A percentile compares a stretch with the other conserved stretches of the same genome.
Evolutionary conservation across 345 rosid genomes (phyloP).

Genomic region (Gossypium australe): DNA sequence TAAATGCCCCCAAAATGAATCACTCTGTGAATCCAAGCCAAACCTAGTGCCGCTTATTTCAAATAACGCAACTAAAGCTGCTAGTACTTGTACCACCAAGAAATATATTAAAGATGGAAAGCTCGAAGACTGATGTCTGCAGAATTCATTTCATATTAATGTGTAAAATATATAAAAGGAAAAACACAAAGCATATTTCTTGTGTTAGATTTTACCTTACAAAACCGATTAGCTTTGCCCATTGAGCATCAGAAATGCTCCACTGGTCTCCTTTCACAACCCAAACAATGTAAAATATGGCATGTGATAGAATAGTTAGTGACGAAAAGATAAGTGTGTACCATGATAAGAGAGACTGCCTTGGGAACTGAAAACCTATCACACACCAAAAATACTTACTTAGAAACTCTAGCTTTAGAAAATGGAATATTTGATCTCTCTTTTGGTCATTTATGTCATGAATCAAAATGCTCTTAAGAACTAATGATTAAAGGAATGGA

Average conservation of each 20-base stretch:
- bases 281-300: conserved; percentile 34
- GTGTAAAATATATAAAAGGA: not conserved
- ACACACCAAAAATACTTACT: not conserved
- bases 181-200: conserved; percentile 1
- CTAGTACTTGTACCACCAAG: conserved; percentile 27
- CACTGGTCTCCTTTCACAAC: conserved; percentile 37
- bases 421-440: not conserved
- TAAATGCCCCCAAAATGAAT: conserved; percentile 21
- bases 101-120: conserved; percentile 29
- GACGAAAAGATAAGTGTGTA: conserved; percentile 34
- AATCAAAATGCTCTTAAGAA: not conserved
- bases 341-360: conserved; percentile 33
- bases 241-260: conserved; percentile 35
- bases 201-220: conserved; percentile 26
- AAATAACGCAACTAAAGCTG: conserved; percentile 25
- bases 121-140: conserved; percentile 36
- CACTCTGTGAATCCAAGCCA: conserved; percentile 15
- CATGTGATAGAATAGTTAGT: conserved; percentile 31
- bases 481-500: not conserved
- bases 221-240: conserved; percentile 45
- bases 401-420: not conserved
- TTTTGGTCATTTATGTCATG: not conserved
- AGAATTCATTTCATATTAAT: conserved; percentile 10
- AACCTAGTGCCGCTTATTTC: conserved; percentile 26
- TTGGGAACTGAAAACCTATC: conserved; percentile 28